These are phyloP conservation scores for Rhodotorula diobovata DNA, from an alignment of 768 basidiomycete genomes.

Conservation along the genomic window DNA sequence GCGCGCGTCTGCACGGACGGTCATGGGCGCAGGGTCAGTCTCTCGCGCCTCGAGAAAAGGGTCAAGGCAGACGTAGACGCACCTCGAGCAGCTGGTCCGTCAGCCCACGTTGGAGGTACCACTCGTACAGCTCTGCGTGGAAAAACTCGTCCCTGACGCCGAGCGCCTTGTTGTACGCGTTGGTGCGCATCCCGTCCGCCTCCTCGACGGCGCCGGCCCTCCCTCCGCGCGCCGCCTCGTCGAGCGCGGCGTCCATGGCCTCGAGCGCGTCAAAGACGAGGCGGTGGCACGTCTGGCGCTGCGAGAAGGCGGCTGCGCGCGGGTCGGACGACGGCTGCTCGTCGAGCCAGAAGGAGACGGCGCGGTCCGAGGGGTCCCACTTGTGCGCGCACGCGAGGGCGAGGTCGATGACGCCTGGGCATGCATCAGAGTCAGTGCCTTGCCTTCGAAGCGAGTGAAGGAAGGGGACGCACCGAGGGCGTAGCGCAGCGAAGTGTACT, in stretches of 20 bases:
- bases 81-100: conserved; percentile 90
- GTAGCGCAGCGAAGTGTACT: conserved; percentile 79
- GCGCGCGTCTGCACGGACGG: conserved; percentile 83
- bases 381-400: conserved; percentile 76
- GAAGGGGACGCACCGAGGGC: conserved; percentile 59
- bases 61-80: conserved; percentile 39
- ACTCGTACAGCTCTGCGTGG: conserved; percentile 89
- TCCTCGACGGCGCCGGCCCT: conserved; percentile 48
- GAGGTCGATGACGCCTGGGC: conserved; percentile 72
- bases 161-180: conserved; percentile 82
- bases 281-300: conserved; percentile 70
- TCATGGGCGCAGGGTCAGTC: too few relatives aligned
- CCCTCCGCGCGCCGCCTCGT: conserved; percentile 50
- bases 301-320: conserved; percentile 58
- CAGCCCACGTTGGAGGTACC: conserved; percentile 73
- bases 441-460: background rate
- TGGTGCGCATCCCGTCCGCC: conserved; percentile 67
- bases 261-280: conserved; percentile 75
- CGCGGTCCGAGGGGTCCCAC: conserved; percentile 67
- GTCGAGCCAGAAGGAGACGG: conserved; percentile 60
- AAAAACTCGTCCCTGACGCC: conserved; percentile 83
- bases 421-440: background rate
- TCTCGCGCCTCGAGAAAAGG: too few relatives aligned
- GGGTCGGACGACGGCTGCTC: conserved; percentile 60
- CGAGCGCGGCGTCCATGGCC: conserved; percentile 63